Evolutionary conservation across 1,284 basidiomycete species (phyloP), one percentile per base, ranked within the genome.

Genomic region (Spongiforma sp.): DNA sequence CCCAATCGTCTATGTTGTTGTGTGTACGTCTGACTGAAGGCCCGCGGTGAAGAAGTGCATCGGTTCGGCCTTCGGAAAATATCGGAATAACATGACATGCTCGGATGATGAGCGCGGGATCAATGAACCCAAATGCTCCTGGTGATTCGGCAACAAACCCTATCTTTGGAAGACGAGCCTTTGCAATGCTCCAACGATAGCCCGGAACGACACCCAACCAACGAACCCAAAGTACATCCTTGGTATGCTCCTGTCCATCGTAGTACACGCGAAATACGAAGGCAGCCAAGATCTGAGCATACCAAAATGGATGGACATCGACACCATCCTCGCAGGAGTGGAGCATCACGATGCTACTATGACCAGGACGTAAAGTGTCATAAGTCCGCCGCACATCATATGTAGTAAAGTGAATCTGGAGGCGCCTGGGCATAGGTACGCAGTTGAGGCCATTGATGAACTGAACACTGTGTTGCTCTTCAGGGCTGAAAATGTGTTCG

Each of bases 371-470:
- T 15, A 50, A 10, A 76, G 46, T 78, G 68, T 10, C 57, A 11
- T 50, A 34, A 63, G 69, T 61, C 5, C 72, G 69, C 7, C 68
- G 71, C 26, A 78, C 52, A 50, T 79, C 73, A 61, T 79, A 80
- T 1, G 71, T 72, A 0, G 74, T 78, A 59, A 73, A 78, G 53
- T 76, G 72, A 46, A 80, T 43, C 9, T 67, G 68, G 21, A 61
- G 50, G n/a, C 15, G 32, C n/a, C 52, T 60, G 7, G 53, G 24
- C 4, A 33, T n/a, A n/a, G n/a, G n/a, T n/a, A 41, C 39, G 39
- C 12, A 15, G 39, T 26, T 26, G 46, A 48, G 24, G n/a, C 28
- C 15, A 28, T 48, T 48, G 11, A 48, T 26, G 17, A 48, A 48
- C 46, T 17, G 46, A 26, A 48, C 15, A 5, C 15, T 17, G 19